Evolutionary conservation across 2,329 filamentous ascomycete species (phyloP), one percentile per base, ranked within the genome.

Genomic region (Botryotinia globosa): DNA sequence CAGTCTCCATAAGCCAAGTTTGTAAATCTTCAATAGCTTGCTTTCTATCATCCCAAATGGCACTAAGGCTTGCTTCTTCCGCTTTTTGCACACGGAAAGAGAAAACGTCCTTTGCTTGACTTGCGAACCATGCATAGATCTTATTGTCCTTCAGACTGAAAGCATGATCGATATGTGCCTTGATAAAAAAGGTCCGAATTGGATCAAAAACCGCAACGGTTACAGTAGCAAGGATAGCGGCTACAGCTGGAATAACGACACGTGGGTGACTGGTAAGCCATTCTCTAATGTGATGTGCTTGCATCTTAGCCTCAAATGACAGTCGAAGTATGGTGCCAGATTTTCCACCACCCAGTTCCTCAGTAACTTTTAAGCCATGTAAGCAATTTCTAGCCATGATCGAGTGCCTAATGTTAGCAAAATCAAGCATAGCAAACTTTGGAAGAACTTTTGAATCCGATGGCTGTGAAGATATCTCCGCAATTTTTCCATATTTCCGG

Each of bases 141-240:
- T 84, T 86, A 78, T 90, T 95, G 74, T 96, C 90, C 62, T 89
- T 90, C 45, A 96, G 84, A 73, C 92, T 88, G 74, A 96, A 89
- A 0, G 90, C 89, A 64, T 91, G 88, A 45, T 94, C 94, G 68
- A 99, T 90, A 80, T 97, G 94, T 6, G 91, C 87, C 79, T 94
- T 94, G 83, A 98, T 93, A 78, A 97, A 98, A 80, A 97, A 96
- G 0, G 94, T 94, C 62, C 96, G 90, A 73, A 99, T 94, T 0
- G 96, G 96, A 78, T 99, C 96, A 79, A 99, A 98, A 12, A 98
- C 86, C 1, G 93, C 89, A 32, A 98, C 94, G 0, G 94, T 97
- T 65, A 96, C 84, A 48, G 91, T 90, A 0, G 94, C 94, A 44
- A 97, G 80, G 4, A 98, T 83, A 1, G 94, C 95, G 25, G 93